These are phyloP conservation scores for Platanthera guangdongensis DNA, from an alignment of 106 monocot species.

Conservation along the genomic window DNA sequence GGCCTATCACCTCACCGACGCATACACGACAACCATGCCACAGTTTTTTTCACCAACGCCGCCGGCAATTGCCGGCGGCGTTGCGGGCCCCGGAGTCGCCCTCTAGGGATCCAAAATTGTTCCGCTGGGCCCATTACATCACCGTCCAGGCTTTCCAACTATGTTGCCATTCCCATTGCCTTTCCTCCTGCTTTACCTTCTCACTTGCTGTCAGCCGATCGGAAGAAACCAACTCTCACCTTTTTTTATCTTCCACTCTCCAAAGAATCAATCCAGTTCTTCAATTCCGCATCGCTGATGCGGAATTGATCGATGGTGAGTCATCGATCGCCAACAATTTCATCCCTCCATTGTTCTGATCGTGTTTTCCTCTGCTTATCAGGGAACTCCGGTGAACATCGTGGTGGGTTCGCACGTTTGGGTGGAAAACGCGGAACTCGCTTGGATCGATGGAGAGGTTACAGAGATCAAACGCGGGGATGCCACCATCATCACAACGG, in stretches of 20 bases:
- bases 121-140: constrained; percentile 1
- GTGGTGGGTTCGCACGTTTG: constrained; percentile 92
- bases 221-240: neutral
- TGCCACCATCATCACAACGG: constrained; percentile 48
- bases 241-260: neutral
- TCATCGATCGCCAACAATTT: neutral
- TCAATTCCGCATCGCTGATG: neutral
- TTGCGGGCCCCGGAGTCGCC: neutral
- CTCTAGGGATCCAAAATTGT: neutral
- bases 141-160: constrained; percentile 8
- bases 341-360: neutral
- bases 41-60: neutral
- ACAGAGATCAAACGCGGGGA: constrained; percentile 53
- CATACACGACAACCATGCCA: neutral
- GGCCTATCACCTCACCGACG: neutral
- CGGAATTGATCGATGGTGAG: constrained; percentile 20
- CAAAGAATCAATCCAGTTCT: neutral
- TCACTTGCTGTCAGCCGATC: neutral
- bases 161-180: neutral
- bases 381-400: constrained; percentile 99
- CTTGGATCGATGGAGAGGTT: constrained; percentile 94
- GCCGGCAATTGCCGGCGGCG: neutral
- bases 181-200: constrained; percentile 5
- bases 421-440: constrained; percentile 67
- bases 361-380: neutral